Evolutionary conservation across 179 eudicot species (phyloP), one percentile per base, ranked within the genome.

Genomic region (Beta corolliflora): DNA sequence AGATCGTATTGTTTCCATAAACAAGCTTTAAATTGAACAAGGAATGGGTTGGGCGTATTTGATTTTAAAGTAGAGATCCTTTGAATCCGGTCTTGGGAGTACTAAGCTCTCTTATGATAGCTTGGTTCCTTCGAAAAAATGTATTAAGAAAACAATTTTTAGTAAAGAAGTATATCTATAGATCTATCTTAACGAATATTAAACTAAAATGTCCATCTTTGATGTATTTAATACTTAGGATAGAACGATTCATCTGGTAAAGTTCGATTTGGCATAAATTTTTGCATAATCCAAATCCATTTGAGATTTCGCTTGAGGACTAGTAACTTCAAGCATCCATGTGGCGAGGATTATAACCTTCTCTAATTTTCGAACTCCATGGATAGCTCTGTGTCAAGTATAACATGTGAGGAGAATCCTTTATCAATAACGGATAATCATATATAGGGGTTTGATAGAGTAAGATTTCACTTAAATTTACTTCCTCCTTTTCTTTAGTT

Each of bases 1-100:
- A 48, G 98, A 93, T 91, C 89, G 64, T 90, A 81, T 36, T 90
- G 95, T 80, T 93, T 93, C 97, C 97, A 93, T 75, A 92, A 93
- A 81, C 97, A 93, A 78, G 93, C 97, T 71, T 88, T 89, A 87
- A 91, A 93, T 83, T 93, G 97, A 58, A 81, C 84, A 15, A 83
- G 21, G 82, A 90, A 90, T 2, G n/a, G 92, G 76, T 48, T 88
- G 94, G 0, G 94, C 89, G 86, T 90, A 91, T 60, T 87, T 78
- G 5, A 90, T 90, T 8, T 91, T 89, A 82, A 93, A 93, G 76
- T 76, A 23, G 44, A 92, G 90, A 80, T 93, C 94, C 64, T 73
- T 71, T 16, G 93, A 89, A 53, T 79, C 87, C 15, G 84, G 85
- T 41, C 3, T n/a, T n/a, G n/a, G 98, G 94, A 66, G 79, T 87